phyloP scores from a whole-genome alignment of 805 yeast genomes.

The Saccharomycopsis schoenii region DNA sequence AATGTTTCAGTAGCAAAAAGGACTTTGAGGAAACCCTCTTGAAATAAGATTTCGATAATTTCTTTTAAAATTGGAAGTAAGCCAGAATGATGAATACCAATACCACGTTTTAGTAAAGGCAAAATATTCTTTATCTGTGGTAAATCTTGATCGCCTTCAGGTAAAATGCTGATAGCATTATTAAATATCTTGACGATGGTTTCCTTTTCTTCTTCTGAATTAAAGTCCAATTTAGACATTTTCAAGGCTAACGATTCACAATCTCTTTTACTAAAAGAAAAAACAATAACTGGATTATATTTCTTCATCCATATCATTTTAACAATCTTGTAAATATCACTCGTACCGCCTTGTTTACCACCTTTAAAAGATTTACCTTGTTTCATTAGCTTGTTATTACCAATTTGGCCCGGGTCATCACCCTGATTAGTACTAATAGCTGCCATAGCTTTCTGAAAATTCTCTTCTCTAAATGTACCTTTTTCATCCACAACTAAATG shows the following conservation, averaged over 20 bases:
- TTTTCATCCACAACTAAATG: constrained; percentile 97
- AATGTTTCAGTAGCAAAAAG: constrained; percentile 97
- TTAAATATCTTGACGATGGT: constrained; percentile 82
- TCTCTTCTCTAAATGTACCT: constrained; percentile 91
- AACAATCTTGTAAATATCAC: constrained; percentile 92
- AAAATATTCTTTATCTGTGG: constrained; percentile 91
- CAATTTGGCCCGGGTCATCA: constrained; percentile 64
- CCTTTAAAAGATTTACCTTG: constrained; percentile 81
- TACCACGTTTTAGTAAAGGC: constrained; percentile 87
- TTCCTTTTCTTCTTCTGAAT: constrained; percentile 87
- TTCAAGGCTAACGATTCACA: constrained; percentile 91
- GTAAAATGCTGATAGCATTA: constrained; percentile 80
- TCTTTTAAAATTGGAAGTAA: constrained; percentile 86
- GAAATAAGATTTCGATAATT: constrained; percentile 91
- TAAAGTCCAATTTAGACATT: constrained; percentile 93
- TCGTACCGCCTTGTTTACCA: constrained; percentile 60
- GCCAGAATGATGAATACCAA: constrained; percentile 98
- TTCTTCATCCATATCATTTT: constrained; percentile 96
- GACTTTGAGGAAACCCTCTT: constrained; percentile 91
- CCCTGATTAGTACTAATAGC: constrained; percentile 75
- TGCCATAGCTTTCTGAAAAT: constrained; percentile 97
- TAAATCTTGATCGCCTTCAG: constrained; percentile 82
- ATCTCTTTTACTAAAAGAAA: constrained; percentile 95
- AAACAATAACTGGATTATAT: constrained; percentile 96
- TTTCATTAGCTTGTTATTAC: constrained; percentile 47